These are phyloP conservation scores for Lipomyces sp. DNA, from an alignment of 805 yeast species.

Conservation along the genomic window DNA sequence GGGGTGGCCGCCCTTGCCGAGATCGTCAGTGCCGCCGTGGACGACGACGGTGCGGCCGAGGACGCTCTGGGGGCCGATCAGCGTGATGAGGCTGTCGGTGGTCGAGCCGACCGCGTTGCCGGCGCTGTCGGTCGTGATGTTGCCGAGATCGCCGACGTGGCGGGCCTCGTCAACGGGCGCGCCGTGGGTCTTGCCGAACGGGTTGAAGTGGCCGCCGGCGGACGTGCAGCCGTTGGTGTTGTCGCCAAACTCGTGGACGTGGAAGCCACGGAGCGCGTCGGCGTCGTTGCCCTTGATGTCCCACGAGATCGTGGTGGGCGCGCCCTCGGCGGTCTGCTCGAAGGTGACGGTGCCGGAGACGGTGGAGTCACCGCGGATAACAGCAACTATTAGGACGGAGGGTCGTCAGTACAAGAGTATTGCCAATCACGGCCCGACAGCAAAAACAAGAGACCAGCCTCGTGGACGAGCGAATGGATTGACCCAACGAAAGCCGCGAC, in stretches of 20 bases:
- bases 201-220: conserved; percentile 97
- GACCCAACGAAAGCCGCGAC: no score
- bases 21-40: conserved; percentile 83
- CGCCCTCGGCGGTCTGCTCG: conserved; percentile 75
- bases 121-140: conserved; percentile 76
- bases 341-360: conserved; percentile 85
- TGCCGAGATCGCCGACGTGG: conserved; percentile 97
- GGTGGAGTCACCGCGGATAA: conserved; percentile 89
- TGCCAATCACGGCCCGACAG: no score
- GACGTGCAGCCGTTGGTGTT: conserved; percentile 98
- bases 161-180: conserved; percentile 74
- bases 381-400: conserved; percentile 65
- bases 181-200: conserved; percentile 85
- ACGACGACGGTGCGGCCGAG: conserved; percentile 88
- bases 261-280: conserved; percentile 93
- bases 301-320: conserved; percentile 82
- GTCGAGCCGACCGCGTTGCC: conserved; percentile 92
- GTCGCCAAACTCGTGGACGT: conserved; percentile 97
- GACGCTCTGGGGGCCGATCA: conserved; percentile 82
- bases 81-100: conserved; percentile 71
- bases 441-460: not conserved
- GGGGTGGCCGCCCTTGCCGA: conserved; percentile 85
- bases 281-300: conserved; percentile 87
- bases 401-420: no score
- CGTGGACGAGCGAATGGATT: not conserved